Conservation (phyloP, 257 asterid genomes). For the Pogostemon cablin region DNA sequence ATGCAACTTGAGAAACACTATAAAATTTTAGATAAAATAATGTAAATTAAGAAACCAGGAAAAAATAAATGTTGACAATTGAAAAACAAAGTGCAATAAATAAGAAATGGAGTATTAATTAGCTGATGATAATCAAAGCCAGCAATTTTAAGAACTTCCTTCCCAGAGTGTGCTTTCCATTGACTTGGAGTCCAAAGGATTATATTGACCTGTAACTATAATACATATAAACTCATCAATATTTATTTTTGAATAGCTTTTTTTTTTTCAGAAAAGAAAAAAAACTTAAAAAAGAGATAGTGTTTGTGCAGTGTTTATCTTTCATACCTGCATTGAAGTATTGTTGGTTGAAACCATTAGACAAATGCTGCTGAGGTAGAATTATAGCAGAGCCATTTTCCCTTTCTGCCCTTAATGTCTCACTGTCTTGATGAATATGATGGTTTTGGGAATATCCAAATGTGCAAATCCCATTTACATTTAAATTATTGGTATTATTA, state of each 20-base stretch:
- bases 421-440: constrained; percentile 43
- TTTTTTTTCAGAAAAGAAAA: background rate
- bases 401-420: constrained; percentile 41
- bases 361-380: constrained; percentile 56
- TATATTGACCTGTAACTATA: constrained; percentile 46
- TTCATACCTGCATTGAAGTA: constrained; percentile 53
- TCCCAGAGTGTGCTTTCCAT: constrained; percentile 61
- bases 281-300: too few species aligned
- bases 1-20: too few species aligned
- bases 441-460: constrained; percentile 38
- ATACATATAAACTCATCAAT: background rate
- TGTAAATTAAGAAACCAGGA: background rate
- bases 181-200: constrained; percentile 45
- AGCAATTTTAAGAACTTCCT: constrained; percentile 46
- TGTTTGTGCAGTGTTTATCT: too few species aligned
- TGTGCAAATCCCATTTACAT: constrained; percentile 38
- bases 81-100: background rate
- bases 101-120: background rate
- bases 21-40: background rate
- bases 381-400: constrained; percentile 42
- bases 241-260: background rate
- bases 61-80: background rate
- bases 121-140: background rate
- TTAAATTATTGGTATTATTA: constrained; percentile 31
- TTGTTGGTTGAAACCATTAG: constrained; percentile 52